phyloP scores from a whole-genome alignment of 352 stramenopile species.

The Discostella stelligera region DNA sequence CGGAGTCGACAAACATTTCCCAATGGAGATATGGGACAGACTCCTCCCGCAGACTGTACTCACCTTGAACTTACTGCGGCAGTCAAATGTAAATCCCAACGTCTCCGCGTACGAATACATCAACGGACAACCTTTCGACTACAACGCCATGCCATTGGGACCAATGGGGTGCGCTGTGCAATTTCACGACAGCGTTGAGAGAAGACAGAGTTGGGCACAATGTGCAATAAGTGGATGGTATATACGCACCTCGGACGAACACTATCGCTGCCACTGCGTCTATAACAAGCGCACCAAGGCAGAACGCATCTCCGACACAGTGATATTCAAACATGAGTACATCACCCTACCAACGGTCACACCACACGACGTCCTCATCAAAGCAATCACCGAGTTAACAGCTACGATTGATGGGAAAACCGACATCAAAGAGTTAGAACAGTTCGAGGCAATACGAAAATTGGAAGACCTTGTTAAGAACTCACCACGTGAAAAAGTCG shows the following conservation, averaged over 20 bases:
- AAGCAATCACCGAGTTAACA: conserved; percentile 18
- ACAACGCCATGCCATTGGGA: conserved; percentile 52
- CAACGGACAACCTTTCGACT: conserved; percentile 45
- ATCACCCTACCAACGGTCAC: conserved; percentile 36
- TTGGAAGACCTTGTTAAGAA: neutral
- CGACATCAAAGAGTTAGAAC: neutral
- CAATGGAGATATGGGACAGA: conserved; percentile 47
- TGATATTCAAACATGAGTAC: conserved; percentile 31
- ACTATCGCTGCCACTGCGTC: conserved; percentile 25
- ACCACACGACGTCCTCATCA: conserved; percentile 28
- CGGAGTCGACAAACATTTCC: conserved; percentile 42
- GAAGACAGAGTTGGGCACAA: conserved; percentile 24
- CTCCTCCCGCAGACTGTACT: conserved; percentile 50
- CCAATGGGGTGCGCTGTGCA: conserved; percentile 55
- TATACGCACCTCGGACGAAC: conserved; percentile 24
- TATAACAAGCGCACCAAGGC: conserved; percentile 19
- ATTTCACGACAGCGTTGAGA: conserved; percentile 48
- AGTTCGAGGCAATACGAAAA: conserved; percentile 1
- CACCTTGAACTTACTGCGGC: conserved; percentile 52
- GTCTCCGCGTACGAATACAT: conserved; percentile 43
- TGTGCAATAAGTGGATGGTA: conserved; percentile 35
- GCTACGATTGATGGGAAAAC: neutral
- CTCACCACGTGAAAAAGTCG: neutral
- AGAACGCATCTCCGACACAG: conserved; percentile 22
- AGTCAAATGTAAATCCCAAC: conserved; percentile 45